These are phyloP conservation scores for Populus tremula DNA, from an alignment of 345 rosid genomes.

Conservation along the genomic window DNA sequence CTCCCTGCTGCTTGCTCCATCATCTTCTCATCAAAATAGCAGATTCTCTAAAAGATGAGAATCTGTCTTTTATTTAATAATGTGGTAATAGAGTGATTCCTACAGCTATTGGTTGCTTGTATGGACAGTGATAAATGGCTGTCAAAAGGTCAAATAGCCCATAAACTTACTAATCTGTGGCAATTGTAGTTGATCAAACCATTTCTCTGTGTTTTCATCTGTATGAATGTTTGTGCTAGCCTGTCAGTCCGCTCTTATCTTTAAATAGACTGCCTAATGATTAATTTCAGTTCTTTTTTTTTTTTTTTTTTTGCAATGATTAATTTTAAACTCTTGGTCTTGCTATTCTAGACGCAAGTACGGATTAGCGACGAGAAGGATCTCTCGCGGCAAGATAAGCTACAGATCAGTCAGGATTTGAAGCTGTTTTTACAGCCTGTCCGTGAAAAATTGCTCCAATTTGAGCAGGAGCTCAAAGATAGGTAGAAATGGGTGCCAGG, in stretches of 20 bases:
- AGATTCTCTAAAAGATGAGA: neutral
- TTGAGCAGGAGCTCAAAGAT: constrained; percentile 83
- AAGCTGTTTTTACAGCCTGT: constrained; percentile 67
- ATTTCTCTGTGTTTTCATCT: neutral
- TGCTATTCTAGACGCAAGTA: constrained; percentile 51
- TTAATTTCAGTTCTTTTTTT: neutral
- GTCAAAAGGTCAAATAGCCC: neutral
- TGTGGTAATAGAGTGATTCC: neutral
- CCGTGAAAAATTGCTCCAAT: constrained; percentile 62
- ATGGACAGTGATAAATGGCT: neutral
- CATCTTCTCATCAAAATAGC: neutral
- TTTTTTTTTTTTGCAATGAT: neutral
- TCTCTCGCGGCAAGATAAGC: constrained; percentile 51
- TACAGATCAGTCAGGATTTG: constrained; percentile 49
- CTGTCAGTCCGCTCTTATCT: neutral
- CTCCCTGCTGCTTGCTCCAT: neutral
- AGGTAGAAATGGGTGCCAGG: constrained; percentile 32
- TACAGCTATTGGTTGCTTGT: neutral
- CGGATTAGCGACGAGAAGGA: constrained; percentile 56
- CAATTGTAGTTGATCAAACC: neutral
- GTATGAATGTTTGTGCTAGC: neutral
- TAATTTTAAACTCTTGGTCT: neutral
- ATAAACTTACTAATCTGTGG: neutral
- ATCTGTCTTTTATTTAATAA: neutral
- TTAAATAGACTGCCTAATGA: neutral